Percentiles rank a stretch among this genome's conserved stretches.
These are phyloP conservation scores for Chaetomiaceae sp. DNA, from an alignment of 2,329 filamentous ascomycete species.

Conservation along the genomic window DNA sequence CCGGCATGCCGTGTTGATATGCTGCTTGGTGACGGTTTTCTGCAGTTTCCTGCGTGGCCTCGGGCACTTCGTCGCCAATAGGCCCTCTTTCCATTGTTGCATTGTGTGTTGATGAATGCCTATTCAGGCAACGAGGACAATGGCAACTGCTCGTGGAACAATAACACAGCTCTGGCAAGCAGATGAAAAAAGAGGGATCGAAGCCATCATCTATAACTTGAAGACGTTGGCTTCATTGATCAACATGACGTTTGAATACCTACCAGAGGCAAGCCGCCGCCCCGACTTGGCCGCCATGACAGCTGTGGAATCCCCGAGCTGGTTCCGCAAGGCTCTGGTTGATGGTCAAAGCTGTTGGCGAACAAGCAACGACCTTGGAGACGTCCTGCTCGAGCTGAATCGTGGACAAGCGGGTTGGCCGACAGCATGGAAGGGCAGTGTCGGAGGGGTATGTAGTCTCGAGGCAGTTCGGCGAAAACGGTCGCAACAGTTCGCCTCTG, in stretches of 20 bases:
- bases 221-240: too few relatives aligned
- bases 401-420: neutral
- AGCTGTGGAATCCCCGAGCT: too few relatives aligned
- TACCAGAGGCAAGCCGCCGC: too few relatives aligned
- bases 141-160: constrained; percentile 8
- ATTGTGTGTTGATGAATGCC: constrained; percentile 22
- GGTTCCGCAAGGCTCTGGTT: too few relatives aligned
- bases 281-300: too few relatives aligned
- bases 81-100: constrained; percentile 22
- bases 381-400: neutral
- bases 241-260: too few relatives aligned
- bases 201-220: too few relatives aligned
- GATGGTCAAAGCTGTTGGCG: neutral
- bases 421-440: neutral
- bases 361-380: neutral
- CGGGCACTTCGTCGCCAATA: constrained; percentile 25
- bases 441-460: too few relatives aligned
- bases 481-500: too few relatives aligned
- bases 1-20: constrained; percentile 17
- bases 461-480: too few relatives aligned
- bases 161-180: neutral
- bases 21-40: constrained; percentile 28
- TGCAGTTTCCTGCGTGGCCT: constrained; percentile 34
- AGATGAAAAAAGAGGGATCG: too few relatives aligned
- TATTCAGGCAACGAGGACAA: constrained; percentile 22